phyloP scores from a whole-genome alignment of 208 protist genomes.

The Crithidia sp. region DNA sequence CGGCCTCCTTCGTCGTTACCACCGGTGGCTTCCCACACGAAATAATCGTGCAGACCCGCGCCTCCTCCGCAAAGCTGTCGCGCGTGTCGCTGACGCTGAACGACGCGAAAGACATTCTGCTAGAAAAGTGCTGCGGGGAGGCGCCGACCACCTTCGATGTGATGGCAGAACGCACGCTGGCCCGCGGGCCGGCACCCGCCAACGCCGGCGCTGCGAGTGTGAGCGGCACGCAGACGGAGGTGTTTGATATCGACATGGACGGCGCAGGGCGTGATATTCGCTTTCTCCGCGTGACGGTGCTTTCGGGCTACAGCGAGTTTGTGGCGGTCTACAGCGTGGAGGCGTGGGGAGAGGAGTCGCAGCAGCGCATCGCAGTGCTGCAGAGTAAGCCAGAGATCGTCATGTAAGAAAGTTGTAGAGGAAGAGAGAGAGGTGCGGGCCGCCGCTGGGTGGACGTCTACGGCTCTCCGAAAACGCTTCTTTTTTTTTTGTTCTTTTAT shows the following conservation, averaged over 20 bases:
- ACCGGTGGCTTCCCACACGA: slow-evolving; percentile 88
- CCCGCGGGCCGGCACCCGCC: slow-evolving; percentile 21
- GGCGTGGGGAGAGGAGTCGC: slow-evolving; percentile 78
- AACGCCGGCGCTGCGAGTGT: slow-evolving; percentile 2
- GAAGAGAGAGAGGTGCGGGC: not conserved
- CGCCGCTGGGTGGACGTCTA: no score
- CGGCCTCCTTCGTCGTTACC: slow-evolving; percentile 75
- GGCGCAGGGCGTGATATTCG: slow-evolving; percentile 59
- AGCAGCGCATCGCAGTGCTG: slow-evolving; percentile 83
- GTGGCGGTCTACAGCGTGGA: slow-evolving; percentile 74
- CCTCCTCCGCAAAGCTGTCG: slow-evolving; percentile 61
- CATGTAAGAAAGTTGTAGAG: slow-evolving; percentile 44
- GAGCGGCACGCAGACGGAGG: slow-evolving; percentile 52
- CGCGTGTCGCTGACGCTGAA: slow-evolving; percentile 58
- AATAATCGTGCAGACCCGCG: slow-evolving; percentile 67
- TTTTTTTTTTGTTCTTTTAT: no score
- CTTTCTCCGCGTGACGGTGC: slow-evolving; percentile 59
- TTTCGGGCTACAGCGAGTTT: slow-evolving; percentile 85
- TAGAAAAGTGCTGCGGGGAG: slow-evolving; percentile 51
- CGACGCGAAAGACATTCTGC: slow-evolving; percentile 73
- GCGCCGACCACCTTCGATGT: slow-evolving; percentile 43
- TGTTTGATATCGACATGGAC: slow-evolving; percentile 63
- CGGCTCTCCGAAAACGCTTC: no score
- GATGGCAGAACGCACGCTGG: slow-evolving; percentile 59
- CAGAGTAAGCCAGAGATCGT: slow-evolving; percentile 80